Percentiles rank a stretch among this genome's conserved stretches.
Evolutionary conservation across 371 early-diverging fungal species (phyloP).

Genomic region (Apophysomyces ossiformis): DNA sequence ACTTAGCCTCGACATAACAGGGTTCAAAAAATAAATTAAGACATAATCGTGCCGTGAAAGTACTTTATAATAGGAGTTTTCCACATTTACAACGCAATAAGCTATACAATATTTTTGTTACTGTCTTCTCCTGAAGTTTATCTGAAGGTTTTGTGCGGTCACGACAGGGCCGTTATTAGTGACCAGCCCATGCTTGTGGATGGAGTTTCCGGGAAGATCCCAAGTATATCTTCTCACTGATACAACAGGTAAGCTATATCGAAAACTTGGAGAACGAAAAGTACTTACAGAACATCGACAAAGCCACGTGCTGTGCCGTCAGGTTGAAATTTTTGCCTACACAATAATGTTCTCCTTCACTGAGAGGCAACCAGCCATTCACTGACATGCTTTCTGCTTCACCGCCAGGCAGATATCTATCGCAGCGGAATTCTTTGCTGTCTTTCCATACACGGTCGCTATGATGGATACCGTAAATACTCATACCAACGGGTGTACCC

Average conservation of each 20-base stretch:
- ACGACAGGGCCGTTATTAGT: slow-evolving; percentile 1
- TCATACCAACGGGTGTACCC: slow-evolving; percentile 12
- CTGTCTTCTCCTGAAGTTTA: slow-evolving; percentile 9
- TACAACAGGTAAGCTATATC: neutral
- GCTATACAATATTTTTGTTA: neutral
- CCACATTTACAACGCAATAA: neutral
- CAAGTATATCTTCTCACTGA: slow-evolving; percentile 22
- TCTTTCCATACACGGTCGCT: slow-evolving; percentile 20
- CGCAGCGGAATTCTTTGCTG: slow-evolving; percentile 20
- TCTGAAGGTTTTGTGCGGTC: slow-evolving; percentile 6
- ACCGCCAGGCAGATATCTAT: slow-evolving; percentile 22
- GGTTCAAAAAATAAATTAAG: too few species aligned
- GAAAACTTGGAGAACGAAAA: neutral
- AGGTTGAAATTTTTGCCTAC: slow-evolving; percentile 54
- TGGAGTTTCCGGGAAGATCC: slow-evolving; percentile 16
- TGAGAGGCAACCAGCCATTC: slow-evolving; percentile 18
- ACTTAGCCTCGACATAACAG: too few species aligned
- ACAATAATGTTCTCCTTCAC: slow-evolving; percentile 41
- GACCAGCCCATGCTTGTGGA: slow-evolving; percentile 17
- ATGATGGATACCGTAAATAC: slow-evolving; percentile 19
- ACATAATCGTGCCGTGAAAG: too few species aligned
- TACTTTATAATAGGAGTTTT: too few species aligned
- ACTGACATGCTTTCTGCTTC: slow-evolving; percentile 19
- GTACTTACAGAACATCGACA: slow-evolving; percentile 38
- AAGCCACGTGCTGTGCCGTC: slow-evolving; percentile 46